Evolutionary conservation across 106 monocot species (phyloP).

Genomic region (Dioscorea zingiberensis): DNA sequence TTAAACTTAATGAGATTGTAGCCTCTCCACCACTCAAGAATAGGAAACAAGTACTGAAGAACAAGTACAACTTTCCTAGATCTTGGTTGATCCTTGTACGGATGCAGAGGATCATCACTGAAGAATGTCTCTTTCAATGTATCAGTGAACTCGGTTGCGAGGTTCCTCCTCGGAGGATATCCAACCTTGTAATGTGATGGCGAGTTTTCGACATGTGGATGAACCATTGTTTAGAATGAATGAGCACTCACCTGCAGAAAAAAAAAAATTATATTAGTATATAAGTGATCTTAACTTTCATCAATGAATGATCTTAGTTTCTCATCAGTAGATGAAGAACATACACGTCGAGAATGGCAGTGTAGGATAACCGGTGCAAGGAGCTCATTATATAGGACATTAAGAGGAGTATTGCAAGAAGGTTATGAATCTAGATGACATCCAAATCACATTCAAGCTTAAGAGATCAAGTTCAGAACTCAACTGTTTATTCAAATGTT

Average conservation of each 20-base stretch:
- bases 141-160: conserved; percentile 34
- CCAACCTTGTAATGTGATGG: conserved; percentile 49
- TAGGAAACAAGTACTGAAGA: conserved; percentile 55
- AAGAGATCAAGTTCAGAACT: no score
- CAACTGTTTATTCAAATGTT: no score
- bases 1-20: conserved; percentile 43
- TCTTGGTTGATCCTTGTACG: conserved; percentile 64
- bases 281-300: no score
- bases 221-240: not conserved
- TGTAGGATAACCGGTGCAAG: conserved; percentile 1
- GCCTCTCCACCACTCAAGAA: conserved; percentile 52
- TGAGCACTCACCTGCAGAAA: no score
- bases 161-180: conserved; percentile 40
- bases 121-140: conserved; percentile 81
- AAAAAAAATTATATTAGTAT: no score
- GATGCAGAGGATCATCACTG: conserved; percentile 70
- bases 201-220: not conserved
- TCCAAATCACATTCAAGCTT: no score
- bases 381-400: not conserved
- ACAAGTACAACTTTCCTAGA: conserved; percentile 53
- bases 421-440: no score
- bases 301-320: no score
- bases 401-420: no score
- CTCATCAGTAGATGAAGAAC: no score
- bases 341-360: no score